A percentile compares a stretch with the other conserved stretches of the same genome.
These are phyloP conservation scores for Fusarium decemcellulare DNA, from an alignment of 2,329 filamentous ascomycete genomes.

Conservation along the genomic window DNA sequence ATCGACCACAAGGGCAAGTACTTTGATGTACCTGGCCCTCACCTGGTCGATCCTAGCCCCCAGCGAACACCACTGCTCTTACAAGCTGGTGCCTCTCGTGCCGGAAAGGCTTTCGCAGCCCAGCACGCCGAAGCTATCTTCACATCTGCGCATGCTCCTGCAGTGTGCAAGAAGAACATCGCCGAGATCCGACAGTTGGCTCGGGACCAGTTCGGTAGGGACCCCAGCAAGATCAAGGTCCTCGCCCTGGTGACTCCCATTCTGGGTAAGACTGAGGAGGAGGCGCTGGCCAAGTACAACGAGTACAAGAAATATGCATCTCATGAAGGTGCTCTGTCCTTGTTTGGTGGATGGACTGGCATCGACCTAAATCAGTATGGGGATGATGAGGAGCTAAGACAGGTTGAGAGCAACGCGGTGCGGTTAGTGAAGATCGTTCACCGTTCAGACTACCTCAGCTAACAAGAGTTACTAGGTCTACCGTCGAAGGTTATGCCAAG, in stretches of 20 bases:
- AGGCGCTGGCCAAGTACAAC: constrained; percentile 74
- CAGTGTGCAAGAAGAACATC: constrained; percentile 72
- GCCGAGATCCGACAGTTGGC: constrained; percentile 74
- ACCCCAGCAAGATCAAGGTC: constrained; percentile 75
- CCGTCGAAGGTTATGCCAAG: constrained; percentile 68
- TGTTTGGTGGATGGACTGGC: constrained; percentile 83
- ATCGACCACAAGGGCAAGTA: constrained; percentile 78
- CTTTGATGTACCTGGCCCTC: constrained; percentile 74
- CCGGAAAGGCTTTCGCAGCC: constrained; percentile 77
- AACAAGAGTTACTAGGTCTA: constrained; percentile 55
- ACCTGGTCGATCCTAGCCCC: constrained; percentile 75
- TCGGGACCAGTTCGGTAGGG: constrained; percentile 65
- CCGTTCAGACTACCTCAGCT: background rate
- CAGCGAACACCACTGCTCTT: constrained; percentile 79
- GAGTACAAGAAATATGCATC: constrained; percentile 74
- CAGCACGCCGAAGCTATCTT: constrained; percentile 82
- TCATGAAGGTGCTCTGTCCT: constrained; percentile 74
- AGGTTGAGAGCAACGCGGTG: constrained; percentile 75
- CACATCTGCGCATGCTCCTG: constrained; percentile 74
- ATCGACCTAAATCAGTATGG: constrained; percentile 69
- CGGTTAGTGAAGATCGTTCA: constrained; percentile 44
- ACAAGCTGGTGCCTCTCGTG: constrained; percentile 77
- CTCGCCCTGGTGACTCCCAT: constrained; percentile 77
- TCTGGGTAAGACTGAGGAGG: constrained; percentile 75
- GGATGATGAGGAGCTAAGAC: constrained; percentile 75